Evolutionary conservation across 441 rosid genomes (phyloP), one percentile per base, ranked within the genome.

Genomic region (Raphanus hybrid): DNA sequence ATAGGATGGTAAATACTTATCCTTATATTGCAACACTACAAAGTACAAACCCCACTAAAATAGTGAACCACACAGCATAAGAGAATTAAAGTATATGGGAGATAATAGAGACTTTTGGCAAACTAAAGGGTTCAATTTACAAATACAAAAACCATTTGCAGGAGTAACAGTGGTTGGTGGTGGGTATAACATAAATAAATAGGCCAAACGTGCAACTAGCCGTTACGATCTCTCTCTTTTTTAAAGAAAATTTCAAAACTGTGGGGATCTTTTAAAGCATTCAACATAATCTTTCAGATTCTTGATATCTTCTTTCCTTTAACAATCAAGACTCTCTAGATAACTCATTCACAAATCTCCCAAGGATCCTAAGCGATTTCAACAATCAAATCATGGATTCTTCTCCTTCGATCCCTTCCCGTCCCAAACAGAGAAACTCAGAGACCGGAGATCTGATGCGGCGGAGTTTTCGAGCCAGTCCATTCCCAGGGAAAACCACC

Each of bases 381-480:
- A 26, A 12, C 20, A 10, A 14, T 57, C 57, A 55, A 29, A 18
- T 67, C 74, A 88, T 88, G 93, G 83, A 91, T 32, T 69, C 88
- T 37, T 61, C 81, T 67, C 75, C 84, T 14, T 69, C 86, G 8
- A 18, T 61, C 11, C 69, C 83, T 45, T 69, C 68, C 58, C 86
- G 84, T 70, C 83, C 79, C 45, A 71, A 9, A 41, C 71, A 81
- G 3, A 88, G 96, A 72, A 87, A 80, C 73, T 84, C 97, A 0
- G 92, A 93, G 75, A 73, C 78, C n/a, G 74, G 71, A 72, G 85
- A 91, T 57, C 79, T 85, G 27, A 85, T 83, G 86, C 86, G 97
- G 12, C 84, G 94, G 78, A 91, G 94, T 71, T 91, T 87, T 61
- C 75, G 74, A 8, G 96, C 87, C 11, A 92, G 55, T 66, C 94